Base-by-base conservation (phyloP, 805 yeast genomes). In the Nakazawaea ambrosiae region DNA sequence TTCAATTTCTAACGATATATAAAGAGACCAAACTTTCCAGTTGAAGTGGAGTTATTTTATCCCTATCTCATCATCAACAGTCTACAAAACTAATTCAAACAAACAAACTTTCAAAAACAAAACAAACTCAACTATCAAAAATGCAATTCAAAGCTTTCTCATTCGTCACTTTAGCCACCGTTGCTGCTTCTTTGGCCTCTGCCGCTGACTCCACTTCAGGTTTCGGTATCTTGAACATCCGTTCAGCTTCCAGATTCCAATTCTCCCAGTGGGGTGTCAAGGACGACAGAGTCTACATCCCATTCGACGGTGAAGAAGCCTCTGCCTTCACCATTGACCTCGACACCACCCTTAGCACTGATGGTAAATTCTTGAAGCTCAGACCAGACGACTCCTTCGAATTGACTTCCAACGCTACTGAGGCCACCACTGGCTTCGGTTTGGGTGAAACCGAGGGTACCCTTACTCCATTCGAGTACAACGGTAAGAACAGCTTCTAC, bases 171-270 rank as follows among this genome's bases (percentile, higher is more conserved):
- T 31, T 31, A 12, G 16, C 19, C 17, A 28, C 35, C 20, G 19
- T 27, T 14, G 41, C 37, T 20, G 12, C 20, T n/a, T 30, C 37
- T n/a, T 14, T 20, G 5, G 23, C 22, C 9, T 27, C 22, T 14
- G 28, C 16, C 28, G n/a, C n/a, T n/a, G 37, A 33, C 14, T 33
- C 27, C 9, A 27, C 41, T 24, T 28, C 18, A 5, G 9, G 22
- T 2, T 38, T 38, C 31, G 37, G 31, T 22, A 20, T 38, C 29
- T 24, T 38, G 31, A 38, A 38, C 37, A 33, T 31, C 20, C 41
- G 37, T 33, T 33, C 41, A 2, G 37, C 25, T 18, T 8, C 34
- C 12, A 11, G 22, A 15, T 33, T 33, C 37, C 41, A 38, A 6
- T 38, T 12, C 34, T 15, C 37, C 17, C 14, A 14, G 7, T 38